Evolutionary conservation across 352 stramenopile genomes (phyloP), one percentile per base, ranked within the genome.

Genomic region (Peronosclerospora sorghi): DNA sequence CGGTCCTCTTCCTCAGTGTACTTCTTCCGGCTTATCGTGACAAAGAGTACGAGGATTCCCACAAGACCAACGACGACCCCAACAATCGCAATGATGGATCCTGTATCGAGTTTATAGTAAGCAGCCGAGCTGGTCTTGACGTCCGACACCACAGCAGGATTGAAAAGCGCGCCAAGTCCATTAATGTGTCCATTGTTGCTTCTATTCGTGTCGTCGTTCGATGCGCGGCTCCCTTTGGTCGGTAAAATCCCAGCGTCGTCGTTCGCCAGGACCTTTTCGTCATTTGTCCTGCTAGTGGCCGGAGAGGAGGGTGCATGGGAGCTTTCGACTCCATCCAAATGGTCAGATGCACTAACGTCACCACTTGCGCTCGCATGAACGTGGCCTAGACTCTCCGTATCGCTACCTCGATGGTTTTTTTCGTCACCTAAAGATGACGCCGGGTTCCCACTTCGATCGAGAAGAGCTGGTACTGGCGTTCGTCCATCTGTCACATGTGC

Each of bases 61-160:
- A 56, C 51, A 24, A 88, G 77, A 18, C 73, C 68, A n/a, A 64
- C 63, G 12, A 88, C 40, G 15, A 88, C 75, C 12, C 75, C 73
- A 34, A 84, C 60, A 41, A 88, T 80, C 15, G 70, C 81, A 40
- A 84, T 35, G 51, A 88, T 85, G 19, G 75, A 86, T 4, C 55
- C 58, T 24, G 68, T 63, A 15, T 61, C 71, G 41, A 88, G 56
- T 35, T 52, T 78, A 59, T 83, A 83, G 6, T 59, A 65, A 1
- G 51, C 64, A 18, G 59, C 70, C 10, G 59, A 62, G 7, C 63
- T 74, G n/a, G 56, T 67, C 58, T 48, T 71, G 45, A 64, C 61
- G 20, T 77, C 62, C 1, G 71, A 65, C 8, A 68, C 48, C 2
- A 52, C 49, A 2, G 40, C 45, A 48, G 64, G 57, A 20, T 62